These are phyloP conservation scores for Sindora glabra DNA, from an alignment of 306 rosid species.

Conservation along the genomic window DNA sequence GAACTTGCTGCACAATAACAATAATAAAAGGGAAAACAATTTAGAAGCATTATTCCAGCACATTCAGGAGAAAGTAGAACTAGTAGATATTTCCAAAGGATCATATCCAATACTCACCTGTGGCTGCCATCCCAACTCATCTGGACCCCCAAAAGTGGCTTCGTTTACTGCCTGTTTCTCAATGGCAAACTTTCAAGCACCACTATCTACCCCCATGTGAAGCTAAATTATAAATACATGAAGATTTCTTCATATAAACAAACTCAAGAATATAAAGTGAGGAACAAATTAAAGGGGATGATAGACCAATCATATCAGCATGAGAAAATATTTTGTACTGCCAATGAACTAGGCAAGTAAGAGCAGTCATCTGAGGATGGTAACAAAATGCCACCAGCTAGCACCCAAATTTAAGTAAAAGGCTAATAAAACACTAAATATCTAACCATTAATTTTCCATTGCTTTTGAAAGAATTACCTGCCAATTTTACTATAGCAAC, in stretches of 20 bases:
- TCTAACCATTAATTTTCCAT: too few species aligned
- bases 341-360: not conserved
- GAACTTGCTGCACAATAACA: constrained; percentile 34
- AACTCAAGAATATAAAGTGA: too few species aligned
- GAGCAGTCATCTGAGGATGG: not conserved
- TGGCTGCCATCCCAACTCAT: constrained; percentile 85
- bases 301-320: not conserved
- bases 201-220: constrained; percentile 87
- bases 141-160: constrained; percentile 78
- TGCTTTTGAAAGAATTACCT: too few species aligned
- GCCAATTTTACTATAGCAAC: too few species aligned
- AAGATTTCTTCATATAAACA: not conserved
- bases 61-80: not conserved
- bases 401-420: not conserved
- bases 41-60: not conserved
- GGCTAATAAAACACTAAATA: not conserved
- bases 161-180: constrained; percentile 71
- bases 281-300: too few species aligned
- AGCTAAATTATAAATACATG: constrained; percentile 45
- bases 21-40: not conserved
- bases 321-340: not conserved
- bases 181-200: constrained; percentile 56
- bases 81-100: not conserved
- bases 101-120: constrained; percentile 31
- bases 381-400: not conserved